phyloP scores from a whole-genome alignment of 768 basidiomycete genomes.

The Agaricus bisporus region DNA sequence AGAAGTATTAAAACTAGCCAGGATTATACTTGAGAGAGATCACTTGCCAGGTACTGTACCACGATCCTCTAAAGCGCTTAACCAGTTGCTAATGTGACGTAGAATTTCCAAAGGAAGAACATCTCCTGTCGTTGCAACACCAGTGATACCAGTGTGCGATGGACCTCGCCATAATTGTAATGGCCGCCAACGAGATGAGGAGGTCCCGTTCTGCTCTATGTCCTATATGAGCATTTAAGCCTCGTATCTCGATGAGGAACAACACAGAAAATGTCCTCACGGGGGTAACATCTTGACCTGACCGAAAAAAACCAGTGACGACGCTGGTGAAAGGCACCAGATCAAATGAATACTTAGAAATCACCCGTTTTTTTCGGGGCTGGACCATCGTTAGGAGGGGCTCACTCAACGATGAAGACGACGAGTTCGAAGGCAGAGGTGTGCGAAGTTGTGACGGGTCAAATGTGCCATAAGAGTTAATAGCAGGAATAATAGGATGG shows the following conservation, averaged over 20 bases:
- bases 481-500: constrained; percentile 36
- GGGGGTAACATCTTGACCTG: not conserved
- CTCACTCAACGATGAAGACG: constrained; percentile 20
- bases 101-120: constrained; percentile 56
- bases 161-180: constrained; percentile 32
- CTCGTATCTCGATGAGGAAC: too few species aligned
- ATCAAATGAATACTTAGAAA: constrained; percentile 28
- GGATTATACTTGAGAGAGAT: constrained; percentile 8
- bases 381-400: constrained; percentile 35
- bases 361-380: constrained; percentile 16
- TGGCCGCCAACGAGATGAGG: not conserved
- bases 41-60: constrained; percentile 46
- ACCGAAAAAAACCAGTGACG: constrained; percentile 11
- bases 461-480: constrained; percentile 48
- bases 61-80: constrained; percentile 50
- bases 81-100: constrained; percentile 52
- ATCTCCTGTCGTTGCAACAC: constrained; percentile 36
- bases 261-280: not conserved
- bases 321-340: constrained; percentile 35
- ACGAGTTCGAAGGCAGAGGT: constrained; percentile 14
- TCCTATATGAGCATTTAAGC: not conserved
- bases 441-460: constrained; percentile 20
- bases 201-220: constrained; percentile 13
- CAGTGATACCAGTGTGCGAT: constrained; percentile 23
- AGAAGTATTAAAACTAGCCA: not conserved